Percentiles rank a stretch among this genome's conserved stretches.
Conservation (phyloP, 2,329 filamentous ascomycete genomes). For the Pseudogymnoascus sp. region DNA sequence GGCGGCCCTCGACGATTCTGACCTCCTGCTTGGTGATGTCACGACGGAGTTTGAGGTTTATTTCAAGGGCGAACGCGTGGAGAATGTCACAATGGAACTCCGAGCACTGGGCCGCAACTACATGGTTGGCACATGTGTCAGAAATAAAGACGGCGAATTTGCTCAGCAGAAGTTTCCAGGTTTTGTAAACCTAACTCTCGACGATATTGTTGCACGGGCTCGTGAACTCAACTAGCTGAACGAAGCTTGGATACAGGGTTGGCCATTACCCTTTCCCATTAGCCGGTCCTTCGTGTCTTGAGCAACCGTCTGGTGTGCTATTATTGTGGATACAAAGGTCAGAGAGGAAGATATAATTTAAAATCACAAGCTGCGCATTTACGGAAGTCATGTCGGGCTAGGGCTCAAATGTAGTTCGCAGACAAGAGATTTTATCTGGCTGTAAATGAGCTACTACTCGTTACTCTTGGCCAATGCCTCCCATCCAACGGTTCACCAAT, state of each 20-base stretch:
- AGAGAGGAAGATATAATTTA: not conserved
- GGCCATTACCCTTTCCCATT: not conserved
- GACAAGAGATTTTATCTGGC: not conserved
- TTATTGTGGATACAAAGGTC: not conserved
- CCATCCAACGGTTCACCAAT: not conserved
- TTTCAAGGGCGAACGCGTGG: slow-evolving; percentile 22
- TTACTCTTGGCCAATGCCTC: not conserved
- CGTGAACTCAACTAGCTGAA: not conserved
- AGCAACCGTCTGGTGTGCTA: not conserved
- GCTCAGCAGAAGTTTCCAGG: not conserved
- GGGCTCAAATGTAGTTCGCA: not conserved
- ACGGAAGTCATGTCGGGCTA: not conserved
- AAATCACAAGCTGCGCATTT: not conserved
- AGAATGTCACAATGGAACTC: slow-evolving; percentile 25
- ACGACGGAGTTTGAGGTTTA: slow-evolving; percentile 19
- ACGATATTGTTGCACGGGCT: not conserved
- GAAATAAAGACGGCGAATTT: not conserved
- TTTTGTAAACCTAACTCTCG: not conserved
- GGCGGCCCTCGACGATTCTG: slow-evolving; percentile 10
- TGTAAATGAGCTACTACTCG: not conserved
- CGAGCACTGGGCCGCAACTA: slow-evolving; percentile 23
- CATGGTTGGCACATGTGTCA: slow-evolving; percentile 25
- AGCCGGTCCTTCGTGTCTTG: not conserved
- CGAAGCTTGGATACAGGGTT: not conserved
- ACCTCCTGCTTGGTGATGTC: slow-evolving; percentile 18